A percentile compares a stretch with the other conserved stretches of the same genome.
phyloP scores from a whole-genome alignment of 139 green algal genomes.

The Yamagishiella unicocca region DNA sequence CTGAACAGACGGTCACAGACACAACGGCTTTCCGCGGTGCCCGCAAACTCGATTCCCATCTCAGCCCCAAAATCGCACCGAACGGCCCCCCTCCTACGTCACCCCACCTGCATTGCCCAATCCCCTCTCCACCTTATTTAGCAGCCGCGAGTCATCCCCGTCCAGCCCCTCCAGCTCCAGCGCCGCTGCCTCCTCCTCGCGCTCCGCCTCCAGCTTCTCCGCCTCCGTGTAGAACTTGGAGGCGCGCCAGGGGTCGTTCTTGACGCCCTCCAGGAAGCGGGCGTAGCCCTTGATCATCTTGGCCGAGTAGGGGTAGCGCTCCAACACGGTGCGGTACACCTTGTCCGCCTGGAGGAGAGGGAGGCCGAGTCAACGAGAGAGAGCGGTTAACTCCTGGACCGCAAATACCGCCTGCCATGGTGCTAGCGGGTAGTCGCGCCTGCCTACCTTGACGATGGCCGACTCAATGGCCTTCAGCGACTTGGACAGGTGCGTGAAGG shows the following conservation, averaged over 20 bases:
- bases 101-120: neutral
- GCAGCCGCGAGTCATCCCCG: constrained; percentile 30
- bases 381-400: too few relatives aligned
- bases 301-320: constrained; percentile 56
- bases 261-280: constrained; percentile 61
- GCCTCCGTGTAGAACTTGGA: constrained; percentile 56
- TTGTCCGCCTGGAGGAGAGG: constrained; percentile 36
- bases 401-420: neutral
- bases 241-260: constrained; percentile 55
- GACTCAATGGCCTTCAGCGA: constrained; percentile 37
- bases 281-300: constrained; percentile 63
- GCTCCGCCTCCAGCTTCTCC: constrained; percentile 60
- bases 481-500: constrained; percentile 55
- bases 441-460: constrained; percentile 33
- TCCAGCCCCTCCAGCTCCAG: constrained; percentile 44
- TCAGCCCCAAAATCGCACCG: too few relatives aligned
- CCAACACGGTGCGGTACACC: constrained; percentile 59
- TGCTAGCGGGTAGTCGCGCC: too few relatives aligned
- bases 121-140: constrained; percentile 23
- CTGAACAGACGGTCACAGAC: too few relatives aligned
- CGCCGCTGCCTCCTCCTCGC: constrained; percentile 44
- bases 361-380: too few relatives aligned
- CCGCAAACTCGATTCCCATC: too few relatives aligned
- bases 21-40: too few relatives aligned
- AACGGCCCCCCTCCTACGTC: neutral